Evolutionary conservation across 495 filamentous ascomycete species (phyloP).

Genomic region (Aspergillus carlsbadensis): DNA sequence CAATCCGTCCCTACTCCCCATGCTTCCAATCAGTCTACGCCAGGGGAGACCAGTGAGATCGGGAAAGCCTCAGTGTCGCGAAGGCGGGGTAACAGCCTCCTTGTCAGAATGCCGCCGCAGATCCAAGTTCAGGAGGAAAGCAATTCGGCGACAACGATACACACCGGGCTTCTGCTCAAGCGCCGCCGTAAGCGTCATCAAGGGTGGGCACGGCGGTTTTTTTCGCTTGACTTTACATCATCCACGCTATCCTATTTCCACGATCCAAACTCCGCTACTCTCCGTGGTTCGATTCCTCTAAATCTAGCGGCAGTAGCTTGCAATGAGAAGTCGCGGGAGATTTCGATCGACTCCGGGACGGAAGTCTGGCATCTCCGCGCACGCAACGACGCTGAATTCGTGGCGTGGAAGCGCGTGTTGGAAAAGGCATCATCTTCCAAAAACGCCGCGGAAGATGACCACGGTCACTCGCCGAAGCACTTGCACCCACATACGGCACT

Average conservation of each 20-base stretch:
- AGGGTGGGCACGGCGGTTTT: slow-evolving; percentile 89
- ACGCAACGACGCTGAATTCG: slow-evolving; percentile 76
- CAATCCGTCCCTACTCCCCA: slow-evolving; percentile 67
- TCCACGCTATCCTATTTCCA: slow-evolving; percentile 95
- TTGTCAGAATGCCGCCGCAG: slow-evolving; percentile 26
- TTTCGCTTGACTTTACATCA: slow-evolving; percentile 88
- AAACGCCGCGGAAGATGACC: slow-evolving; percentile 22
- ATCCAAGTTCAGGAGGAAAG: slow-evolving; percentile 25
- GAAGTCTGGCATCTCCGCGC: slow-evolving; percentile 97
- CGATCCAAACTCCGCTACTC: slow-evolving; percentile 82
- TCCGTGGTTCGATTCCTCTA: slow-evolving; percentile 89
- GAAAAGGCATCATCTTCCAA: slow-evolving; percentile 72
- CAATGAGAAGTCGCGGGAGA: slow-evolving; percentile 81
- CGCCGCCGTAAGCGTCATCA: slow-evolving; percentile 89
- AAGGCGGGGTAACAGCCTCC: slow-evolving; percentile 35
- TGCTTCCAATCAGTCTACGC: slow-evolving; percentile 48
- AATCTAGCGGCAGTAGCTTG: slow-evolving; percentile 87
- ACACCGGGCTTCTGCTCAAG: slow-evolving; percentile 83
- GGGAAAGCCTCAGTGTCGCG: slow-evolving; percentile 33
- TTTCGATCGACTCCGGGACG: slow-evolving; percentile 93
- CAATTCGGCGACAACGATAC: slow-evolving; percentile 38
- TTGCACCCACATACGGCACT: slow-evolving; percentile 32
- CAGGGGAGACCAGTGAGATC: slow-evolving; percentile 19
- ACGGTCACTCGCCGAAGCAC: slow-evolving; percentile 7
- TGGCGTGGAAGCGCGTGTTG: slow-evolving; percentile 79